Evolutionary conservation across 176 grass and related monocot species (phyloP).

Genomic region (Cenchrus fungigraminus): DNA sequence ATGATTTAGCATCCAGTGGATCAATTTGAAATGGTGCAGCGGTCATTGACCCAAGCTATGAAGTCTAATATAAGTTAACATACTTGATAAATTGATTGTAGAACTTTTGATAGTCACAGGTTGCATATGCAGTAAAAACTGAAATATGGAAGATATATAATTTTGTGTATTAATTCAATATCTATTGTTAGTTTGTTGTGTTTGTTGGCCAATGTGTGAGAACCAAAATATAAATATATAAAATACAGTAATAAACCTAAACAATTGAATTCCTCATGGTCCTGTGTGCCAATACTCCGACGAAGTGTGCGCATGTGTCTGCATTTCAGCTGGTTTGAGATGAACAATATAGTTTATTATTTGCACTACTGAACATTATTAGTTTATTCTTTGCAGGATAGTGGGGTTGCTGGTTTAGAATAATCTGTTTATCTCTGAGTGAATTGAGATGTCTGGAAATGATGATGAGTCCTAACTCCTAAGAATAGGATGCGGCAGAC

Average conservation of each 20-base stretch:
- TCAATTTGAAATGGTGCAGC: too few species aligned
- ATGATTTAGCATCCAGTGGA: too few species aligned
- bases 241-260: background rate
- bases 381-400: conserved; percentile 26
- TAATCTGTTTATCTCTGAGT: background rate
- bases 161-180: background rate
- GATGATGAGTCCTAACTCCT: conserved; percentile 44
- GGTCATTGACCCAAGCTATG: too few species aligned
- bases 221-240: background rate
- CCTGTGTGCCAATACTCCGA: background rate
- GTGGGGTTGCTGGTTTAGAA: background rate
- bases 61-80: too few species aligned
- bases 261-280: background rate
- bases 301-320: background rate
- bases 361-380: conserved; percentile 28
- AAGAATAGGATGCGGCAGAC: conserved; percentile 31
- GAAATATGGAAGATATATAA: background rate
- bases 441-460: conserved; percentile 60
- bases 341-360: background rate
- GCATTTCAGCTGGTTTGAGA: background rate
- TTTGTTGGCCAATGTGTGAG: background rate
- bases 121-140: background rate
- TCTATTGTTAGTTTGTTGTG: background rate
- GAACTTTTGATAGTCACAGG: background rate
- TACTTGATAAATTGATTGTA: background rate